Evolutionary conservation across 305 asterid species (phyloP), one percentile per base, ranked within the genome.

Genomic region (Fraxinus platypoda): DNA sequence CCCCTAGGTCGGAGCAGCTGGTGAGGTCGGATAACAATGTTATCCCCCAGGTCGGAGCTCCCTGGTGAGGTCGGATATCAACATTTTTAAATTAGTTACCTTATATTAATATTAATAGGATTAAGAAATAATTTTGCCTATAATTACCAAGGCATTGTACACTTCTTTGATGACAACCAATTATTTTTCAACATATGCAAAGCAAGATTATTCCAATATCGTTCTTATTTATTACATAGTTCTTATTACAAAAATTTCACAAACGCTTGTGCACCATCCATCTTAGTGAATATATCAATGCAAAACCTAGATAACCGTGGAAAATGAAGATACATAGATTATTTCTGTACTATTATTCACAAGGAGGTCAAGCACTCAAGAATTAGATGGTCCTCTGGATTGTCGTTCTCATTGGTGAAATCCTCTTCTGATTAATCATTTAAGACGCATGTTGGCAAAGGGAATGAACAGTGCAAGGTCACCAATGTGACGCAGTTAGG

Each of bases 391-490:
- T 76, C 35, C 71, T 64, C 35, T 66, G n/a, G 21, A 31, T 43
- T 37, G 33, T 64, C 35, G 15, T 66, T 66, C 74, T 11, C 38
- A 21, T 79, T 66, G 31, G 75, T 75, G 49, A 75, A 49, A 11
- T 12, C 38, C 75, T 13, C 23, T 8, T 68, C 75, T 70, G 23
- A 70, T 31, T 6, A 70, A 28, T 70, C 75, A 30, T 70, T 31
- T 70, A 17, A 25, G 49, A 52, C 41, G 33, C 59, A 26, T 78
- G 72, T 41, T 46, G 37, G 59, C 38, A 70, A 76, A 76, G 74
- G 37, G 78, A 17, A 66, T 68, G 78, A 66, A 28, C 52, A 38
- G 72, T 52, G 46, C 74, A 64, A 70, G 74, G 81, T 77, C 76
- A 62, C 23, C 77, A 54, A 71, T 72, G n/a, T 74, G 43, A 75